Conservation (phyloP, 345 rosid species). For the Rhodamnia argentea region DNA sequence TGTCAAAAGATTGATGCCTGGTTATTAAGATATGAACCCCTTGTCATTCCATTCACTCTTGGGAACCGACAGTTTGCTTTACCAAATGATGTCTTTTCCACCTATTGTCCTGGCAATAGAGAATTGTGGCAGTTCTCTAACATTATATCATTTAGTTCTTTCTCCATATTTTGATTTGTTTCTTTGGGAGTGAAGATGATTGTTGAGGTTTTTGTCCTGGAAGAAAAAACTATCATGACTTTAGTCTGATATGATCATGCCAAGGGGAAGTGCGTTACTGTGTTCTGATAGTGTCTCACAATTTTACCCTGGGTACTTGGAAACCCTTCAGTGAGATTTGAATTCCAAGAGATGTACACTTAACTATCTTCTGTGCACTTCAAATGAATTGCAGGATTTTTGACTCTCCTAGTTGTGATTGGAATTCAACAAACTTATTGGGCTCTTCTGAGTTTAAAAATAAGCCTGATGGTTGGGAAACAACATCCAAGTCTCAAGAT, state of each 20-base stretch:
- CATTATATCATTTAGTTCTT: background rate
- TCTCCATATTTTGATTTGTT: background rate
- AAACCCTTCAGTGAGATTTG: background rate
- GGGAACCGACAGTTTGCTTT: background rate
- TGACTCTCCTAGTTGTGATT: conserved; percentile 51
- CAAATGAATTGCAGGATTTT: conserved; percentile 46
- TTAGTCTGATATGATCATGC: background rate
- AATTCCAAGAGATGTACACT: background rate
- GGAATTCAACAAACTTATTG: conserved; percentile 39
- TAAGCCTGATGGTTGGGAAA: conserved; percentile 98
- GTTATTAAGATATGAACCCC: background rate
- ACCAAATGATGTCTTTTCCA: background rate
- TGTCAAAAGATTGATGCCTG: background rate
- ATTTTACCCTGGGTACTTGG: background rate
- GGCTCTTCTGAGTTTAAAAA: conserved; percentile 59
- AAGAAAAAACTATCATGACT: background rate
- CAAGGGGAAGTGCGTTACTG: background rate
- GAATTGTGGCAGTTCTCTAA: background rate
- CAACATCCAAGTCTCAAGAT: conserved; percentile 67
- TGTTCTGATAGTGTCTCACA: background rate
- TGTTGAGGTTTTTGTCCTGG: background rate
- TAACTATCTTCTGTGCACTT: background rate
- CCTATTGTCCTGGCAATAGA: background rate
- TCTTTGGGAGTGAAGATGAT: background rate
- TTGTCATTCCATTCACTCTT: background rate